Percentiles rank a stretch among this genome's conserved stretches.
phyloP scores from a whole-genome alignment of 2,329 filamentous ascomycete genomes.

The Scolecobasidium constrictum region DNA sequence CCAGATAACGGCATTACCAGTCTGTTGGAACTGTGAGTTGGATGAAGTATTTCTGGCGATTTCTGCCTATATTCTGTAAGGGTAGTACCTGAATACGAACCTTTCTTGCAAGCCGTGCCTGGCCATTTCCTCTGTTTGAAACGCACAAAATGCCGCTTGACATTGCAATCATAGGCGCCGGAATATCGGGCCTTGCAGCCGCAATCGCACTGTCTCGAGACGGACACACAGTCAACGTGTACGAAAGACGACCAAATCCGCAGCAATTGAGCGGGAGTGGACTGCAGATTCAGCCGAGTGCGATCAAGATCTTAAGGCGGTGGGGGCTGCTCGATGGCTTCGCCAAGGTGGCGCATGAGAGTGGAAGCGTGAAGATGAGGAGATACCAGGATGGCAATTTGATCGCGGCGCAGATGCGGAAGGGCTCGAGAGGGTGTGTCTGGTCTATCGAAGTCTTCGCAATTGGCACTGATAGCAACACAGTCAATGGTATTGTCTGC shows the following conservation, averaged over 20 bases:
- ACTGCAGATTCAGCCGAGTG: conserved; percentile 31
- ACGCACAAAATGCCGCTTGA: not conserved
- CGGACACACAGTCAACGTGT: conserved; percentile 17
- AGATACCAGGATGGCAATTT: not conserved
- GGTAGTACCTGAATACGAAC: no score
- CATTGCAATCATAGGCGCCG: conserved; percentile 21
- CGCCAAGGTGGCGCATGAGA: conserved; percentile 2
- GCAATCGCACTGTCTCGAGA: conserved; percentile 19
- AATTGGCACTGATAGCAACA: not conserved
- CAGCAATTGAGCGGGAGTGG: conserved; percentile 23
- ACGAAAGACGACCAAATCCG: conserved; percentile 13
- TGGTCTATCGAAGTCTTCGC: not conserved
- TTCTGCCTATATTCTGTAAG: no score
- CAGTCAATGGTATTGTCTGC: conserved; percentile 1
- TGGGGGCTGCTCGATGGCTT: conserved; percentile 20
- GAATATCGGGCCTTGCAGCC: conserved; percentile 19
- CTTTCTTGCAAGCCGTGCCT: no score
- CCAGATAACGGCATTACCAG: no score
- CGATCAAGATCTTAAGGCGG: conserved; percentile 18
- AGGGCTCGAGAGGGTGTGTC: not conserved
- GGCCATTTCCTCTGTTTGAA: no score
- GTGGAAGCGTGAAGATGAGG: not conserved
- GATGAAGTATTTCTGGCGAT: no score
- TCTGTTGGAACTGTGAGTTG: no score
- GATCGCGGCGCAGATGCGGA: not conserved